Percentiles rank a stretch among this genome's conserved stretches.
Evolutionary conservation across 441 rosid genomes (phyloP).

Genomic region (Bocquillonia castaneifolia): DNA sequence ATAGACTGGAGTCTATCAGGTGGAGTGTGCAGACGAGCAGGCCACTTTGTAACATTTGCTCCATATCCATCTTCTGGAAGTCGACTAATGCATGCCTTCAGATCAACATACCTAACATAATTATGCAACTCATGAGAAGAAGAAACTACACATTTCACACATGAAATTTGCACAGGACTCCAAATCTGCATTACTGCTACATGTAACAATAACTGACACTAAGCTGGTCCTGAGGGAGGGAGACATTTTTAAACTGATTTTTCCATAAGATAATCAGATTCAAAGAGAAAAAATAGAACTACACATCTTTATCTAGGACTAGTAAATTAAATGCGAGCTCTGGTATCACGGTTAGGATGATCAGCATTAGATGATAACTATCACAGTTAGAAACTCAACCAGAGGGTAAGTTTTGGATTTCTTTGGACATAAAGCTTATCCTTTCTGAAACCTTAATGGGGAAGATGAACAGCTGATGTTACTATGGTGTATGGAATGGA

Average conservation of each 20-base stretch:
- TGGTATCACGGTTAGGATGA: not conserved
- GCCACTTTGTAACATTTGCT: constrained; percentile 70
- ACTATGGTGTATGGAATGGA: not conserved
- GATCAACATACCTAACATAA: constrained; percentile 67
- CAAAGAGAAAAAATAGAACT: not conserved
- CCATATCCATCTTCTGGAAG: constrained; percentile 86
- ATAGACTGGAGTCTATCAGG: constrained; percentile 91
- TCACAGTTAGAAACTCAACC: too few species aligned
- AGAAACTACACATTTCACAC: constrained; percentile 4
- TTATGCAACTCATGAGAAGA: constrained; percentile 17
- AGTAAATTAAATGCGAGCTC: constrained; percentile 5
- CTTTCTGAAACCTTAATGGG: not conserved
- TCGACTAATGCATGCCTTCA: constrained; percentile 79
- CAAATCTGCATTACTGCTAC: not conserved
- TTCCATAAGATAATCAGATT: not conserved
- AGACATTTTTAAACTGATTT: not conserved
- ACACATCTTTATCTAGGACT: not conserved
- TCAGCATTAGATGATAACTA: too few species aligned
- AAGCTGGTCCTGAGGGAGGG: not conserved
- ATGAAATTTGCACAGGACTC: not conserved
- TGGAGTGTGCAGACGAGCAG: constrained; percentile 74
- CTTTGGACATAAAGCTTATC: too few species aligned
- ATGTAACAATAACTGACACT: not conserved
- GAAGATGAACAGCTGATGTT: not conserved
- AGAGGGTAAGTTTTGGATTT: too few species aligned